These are phyloP conservation scores for Solanum hybrid DNA, from an alignment of 305 asterid genomes.

Conservation along the genomic window DNA sequence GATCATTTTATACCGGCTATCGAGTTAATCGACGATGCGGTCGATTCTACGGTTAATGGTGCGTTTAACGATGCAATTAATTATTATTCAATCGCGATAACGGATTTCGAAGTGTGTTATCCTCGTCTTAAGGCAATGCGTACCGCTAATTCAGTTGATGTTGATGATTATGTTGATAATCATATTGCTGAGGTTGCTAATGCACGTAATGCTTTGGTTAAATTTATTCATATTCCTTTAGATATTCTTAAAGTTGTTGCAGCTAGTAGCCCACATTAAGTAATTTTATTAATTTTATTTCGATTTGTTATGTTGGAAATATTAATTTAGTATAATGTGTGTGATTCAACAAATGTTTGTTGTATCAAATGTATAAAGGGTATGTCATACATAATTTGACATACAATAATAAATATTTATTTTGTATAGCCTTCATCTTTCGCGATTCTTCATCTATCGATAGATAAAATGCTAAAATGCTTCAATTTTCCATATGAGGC, in stretches of 20 bases:
- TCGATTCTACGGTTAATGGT: neutral
- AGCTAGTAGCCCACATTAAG: neutral
- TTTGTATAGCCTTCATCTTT: neutral
- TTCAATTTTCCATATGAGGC: neutral
- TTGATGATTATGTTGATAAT: constrained; percentile 1
- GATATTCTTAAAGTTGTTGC: neutral
- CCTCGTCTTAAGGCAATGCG: constrained; percentile 5
- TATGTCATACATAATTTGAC: neutral
- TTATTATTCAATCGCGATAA: neutral
- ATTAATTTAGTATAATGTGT: neutral
- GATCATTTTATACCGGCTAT: constrained; percentile 1
- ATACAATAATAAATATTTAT: neutral
- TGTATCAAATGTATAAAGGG: neutral
- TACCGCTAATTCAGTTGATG: neutral
- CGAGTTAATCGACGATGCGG: neutral
- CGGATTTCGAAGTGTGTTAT: constrained; percentile 2
- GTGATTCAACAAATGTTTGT: neutral
- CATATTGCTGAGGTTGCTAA: constrained; percentile 2
- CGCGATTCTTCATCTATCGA: neutral
- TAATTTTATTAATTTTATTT: neutral
- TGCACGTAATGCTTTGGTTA: constrained; percentile 3
- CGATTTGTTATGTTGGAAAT: neutral
- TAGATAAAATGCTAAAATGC: too few species aligned
- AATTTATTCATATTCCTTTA: constrained; percentile 1
- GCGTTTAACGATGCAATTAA: neutral